phyloP scores from a whole-genome alignment of 169 alveolate species.

The Fabrea salina region DNA sequence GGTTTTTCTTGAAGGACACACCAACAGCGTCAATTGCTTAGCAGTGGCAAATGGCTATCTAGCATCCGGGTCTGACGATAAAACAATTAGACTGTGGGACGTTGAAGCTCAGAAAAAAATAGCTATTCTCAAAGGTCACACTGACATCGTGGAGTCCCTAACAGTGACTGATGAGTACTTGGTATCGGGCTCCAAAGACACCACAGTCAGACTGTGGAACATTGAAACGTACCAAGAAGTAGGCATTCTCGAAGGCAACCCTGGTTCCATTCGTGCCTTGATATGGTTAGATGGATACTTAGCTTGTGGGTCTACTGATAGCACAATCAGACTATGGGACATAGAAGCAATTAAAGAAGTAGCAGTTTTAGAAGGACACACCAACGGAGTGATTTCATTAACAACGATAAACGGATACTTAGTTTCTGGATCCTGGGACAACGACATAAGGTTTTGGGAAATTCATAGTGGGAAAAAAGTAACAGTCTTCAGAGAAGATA shows the following conservation, averaged over 20 bases:
- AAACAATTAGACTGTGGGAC: background rate
- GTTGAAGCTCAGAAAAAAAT: background rate
- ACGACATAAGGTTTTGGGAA: conserved; percentile 2
- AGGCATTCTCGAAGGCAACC: background rate
- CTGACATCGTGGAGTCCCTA: background rate
- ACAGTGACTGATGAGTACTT: background rate
- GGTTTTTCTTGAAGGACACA: background rate
- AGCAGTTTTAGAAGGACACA: background rate
- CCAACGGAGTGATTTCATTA: background rate
- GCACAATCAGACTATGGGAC: background rate
- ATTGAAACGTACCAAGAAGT: background rate
- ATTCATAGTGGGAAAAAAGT: background rate
- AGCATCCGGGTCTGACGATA: background rate
- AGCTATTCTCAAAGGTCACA: background rate
- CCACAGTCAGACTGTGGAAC: background rate
- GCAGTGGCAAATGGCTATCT: background rate
- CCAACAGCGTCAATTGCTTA: background rate
- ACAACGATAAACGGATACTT: background rate
- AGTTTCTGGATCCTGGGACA: conserved; percentile 19
- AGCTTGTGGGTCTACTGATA: conserved; percentile 13
- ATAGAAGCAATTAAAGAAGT: background rate
- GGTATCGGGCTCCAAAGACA: background rate
- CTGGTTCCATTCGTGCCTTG: no score
- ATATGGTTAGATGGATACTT: background rate
- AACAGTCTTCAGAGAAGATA: no score